Conservation (phyloP, 2,329 filamentous ascomycete genomes). For the Botryotinia convoluta region DNA sequence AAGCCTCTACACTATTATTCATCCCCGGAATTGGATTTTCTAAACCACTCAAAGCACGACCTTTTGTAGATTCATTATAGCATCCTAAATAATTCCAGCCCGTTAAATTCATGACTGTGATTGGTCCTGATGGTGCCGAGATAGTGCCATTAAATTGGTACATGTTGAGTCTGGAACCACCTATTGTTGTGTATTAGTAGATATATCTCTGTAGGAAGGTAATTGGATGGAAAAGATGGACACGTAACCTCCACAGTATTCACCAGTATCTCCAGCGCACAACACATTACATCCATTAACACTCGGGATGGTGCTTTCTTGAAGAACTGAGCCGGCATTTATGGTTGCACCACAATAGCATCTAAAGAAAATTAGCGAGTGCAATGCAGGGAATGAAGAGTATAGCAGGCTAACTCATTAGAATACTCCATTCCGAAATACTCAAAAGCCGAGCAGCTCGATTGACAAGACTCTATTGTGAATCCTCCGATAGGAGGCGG, state of each 20-base stretch:
- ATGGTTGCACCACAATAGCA: conserved; percentile 34
- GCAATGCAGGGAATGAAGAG: accelerated
- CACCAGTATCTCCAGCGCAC: conserved; percentile 34
- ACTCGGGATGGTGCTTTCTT: conserved; percentile 21
- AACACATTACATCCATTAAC: conserved; percentile 30
- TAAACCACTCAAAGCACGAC: conserved; percentile 23
- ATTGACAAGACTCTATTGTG: conserved; percentile 37
- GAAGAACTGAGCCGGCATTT: conserved; percentile 20
- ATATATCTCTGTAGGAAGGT: neutral
- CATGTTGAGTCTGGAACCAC: neutral
- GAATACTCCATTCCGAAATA: conserved; percentile 37
- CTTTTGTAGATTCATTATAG: conserved; percentile 26
- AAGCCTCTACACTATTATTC: conserved; percentile 34
- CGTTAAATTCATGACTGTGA: conserved; percentile 24
- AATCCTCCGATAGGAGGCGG: conserved; percentile 26
- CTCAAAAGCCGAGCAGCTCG: conserved; percentile 34
- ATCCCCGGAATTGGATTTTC: conserved; percentile 18
- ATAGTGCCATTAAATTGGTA: conserved; percentile 24
- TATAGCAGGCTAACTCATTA: conserved; percentile 20
- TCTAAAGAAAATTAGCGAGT: neutral
- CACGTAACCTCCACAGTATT: conserved; percentile 38
- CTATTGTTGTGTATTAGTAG: neutral
- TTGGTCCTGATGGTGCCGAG: conserved; percentile 15
- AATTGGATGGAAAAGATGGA: neutral
- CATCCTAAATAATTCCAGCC: conserved; percentile 27